phyloP scores from a whole-genome alignment of 2,329 filamentous ascomycete genomes.

The Aureobasidium zeae region DNA sequence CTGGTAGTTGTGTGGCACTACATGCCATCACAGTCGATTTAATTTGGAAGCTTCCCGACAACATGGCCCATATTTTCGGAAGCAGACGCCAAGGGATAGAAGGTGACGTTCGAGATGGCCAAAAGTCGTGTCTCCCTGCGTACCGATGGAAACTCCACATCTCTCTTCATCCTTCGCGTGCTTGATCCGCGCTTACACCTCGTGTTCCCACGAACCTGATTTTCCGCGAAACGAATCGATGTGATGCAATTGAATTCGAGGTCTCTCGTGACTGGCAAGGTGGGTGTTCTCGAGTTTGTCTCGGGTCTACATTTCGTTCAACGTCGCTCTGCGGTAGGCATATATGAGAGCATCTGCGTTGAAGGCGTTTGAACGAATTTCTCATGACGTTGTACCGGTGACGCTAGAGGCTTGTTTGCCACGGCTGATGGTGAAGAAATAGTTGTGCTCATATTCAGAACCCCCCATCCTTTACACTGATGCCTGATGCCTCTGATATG shows the following conservation, averaged over 20 bases:
- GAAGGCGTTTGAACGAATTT: not conserved
- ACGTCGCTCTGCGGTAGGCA: not conserved
- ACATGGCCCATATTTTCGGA: conserved; percentile 4
- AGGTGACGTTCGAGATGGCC: not conserved
- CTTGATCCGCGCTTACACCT: not conserved
- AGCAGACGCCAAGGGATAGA: not conserved
- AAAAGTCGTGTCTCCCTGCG: conserved; percentile 1
- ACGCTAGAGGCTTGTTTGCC: not conserved
- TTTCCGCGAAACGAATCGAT: not conserved
- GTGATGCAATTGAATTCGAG: not conserved
- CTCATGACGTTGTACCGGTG: conserved; percentile 10
- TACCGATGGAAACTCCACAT: not conserved
- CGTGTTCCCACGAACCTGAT: no score
- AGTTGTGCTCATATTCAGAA: no score
- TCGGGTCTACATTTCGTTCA: not conserved
- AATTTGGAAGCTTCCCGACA: no score
- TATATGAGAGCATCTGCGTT: conserved; percentile 6
- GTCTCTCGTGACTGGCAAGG: not conserved
- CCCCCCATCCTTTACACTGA: not conserved
- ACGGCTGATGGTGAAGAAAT: no score
- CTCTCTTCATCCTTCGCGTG: not conserved
- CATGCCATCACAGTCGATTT: no score
- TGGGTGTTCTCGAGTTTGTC: no score
- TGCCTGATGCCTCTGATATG: no score
- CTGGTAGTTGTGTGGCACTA: not conserved